These are phyloP conservation scores for Zygoascus flipseniorum DNA, from an alignment of 805 yeast species.

Conservation along the genomic window DNA sequence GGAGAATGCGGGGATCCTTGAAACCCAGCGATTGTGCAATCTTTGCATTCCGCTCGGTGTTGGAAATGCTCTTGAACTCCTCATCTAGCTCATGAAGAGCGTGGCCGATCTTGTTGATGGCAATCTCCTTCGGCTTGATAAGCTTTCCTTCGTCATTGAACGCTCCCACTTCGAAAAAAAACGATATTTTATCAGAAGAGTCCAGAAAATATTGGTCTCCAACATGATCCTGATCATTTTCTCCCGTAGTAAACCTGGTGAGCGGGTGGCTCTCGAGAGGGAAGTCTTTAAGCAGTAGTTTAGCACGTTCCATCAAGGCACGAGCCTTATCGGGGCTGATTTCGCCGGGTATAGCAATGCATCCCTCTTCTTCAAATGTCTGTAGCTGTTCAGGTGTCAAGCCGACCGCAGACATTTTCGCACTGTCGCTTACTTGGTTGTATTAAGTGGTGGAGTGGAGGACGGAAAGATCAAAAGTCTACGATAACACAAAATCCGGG, in stretches of 20 bases:
- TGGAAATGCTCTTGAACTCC: conserved; percentile 42
- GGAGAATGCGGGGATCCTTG: conserved; percentile 62
- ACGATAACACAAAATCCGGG: no score
- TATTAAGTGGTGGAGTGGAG: no score
- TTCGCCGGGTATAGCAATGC: conserved; percentile 51
- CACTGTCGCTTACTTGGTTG: no score
- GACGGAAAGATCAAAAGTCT: no score
- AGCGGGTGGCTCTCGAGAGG: conserved; percentile 53
- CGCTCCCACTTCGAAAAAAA: conserved; percentile 66
- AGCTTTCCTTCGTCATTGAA: conserved; percentile 46
- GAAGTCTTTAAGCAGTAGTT: conserved; percentile 38
- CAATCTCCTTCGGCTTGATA: conserved; percentile 41
- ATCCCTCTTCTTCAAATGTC: conserved; percentile 45
- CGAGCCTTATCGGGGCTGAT: conserved; percentile 36
- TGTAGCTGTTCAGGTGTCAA: conserved; percentile 44
- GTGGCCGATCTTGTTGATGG: conserved; percentile 75
- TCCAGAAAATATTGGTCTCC: conserved; percentile 67
- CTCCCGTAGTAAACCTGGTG: conserved; percentile 59
- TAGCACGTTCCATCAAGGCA: conserved; percentile 36
- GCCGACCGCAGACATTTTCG: neutral
- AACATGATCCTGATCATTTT: conserved; percentile 42
- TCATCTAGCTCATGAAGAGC: conserved; percentile 55
- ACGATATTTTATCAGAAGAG: conserved; percentile 60
- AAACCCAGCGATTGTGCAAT: conserved; percentile 48
- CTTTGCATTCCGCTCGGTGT: conserved; percentile 39